A percentile compares a stretch with the other conserved stretches of the same genome.
Evolutionary conservation across 208 protist genomes (phyloP).

Genomic region (Leishmania aethiopica): DNA sequence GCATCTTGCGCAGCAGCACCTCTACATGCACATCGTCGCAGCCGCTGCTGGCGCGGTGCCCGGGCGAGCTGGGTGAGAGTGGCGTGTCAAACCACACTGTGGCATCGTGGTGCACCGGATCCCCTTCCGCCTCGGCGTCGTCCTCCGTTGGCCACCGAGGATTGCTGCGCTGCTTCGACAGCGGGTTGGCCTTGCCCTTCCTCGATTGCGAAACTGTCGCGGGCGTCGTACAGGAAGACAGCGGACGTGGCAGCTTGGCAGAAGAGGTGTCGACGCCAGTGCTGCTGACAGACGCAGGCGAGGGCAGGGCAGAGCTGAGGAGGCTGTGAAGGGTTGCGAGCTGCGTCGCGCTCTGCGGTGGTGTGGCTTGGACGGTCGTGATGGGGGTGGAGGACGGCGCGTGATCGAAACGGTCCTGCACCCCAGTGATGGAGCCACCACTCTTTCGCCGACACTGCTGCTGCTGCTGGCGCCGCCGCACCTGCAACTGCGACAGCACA

Average conservation of each 20-base stretch:
- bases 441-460: not conserved
- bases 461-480: not conserved
- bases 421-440: not conserved
- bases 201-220: not conserved
- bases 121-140: too few species aligned
- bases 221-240: conserved; percentile 1
- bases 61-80: not conserved
- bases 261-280: too few species aligned
- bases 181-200: not conserved
- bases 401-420: not conserved
- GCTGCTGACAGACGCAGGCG: not conserved
- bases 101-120: not conserved
- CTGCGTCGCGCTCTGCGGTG: too few species aligned
- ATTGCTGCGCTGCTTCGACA: conserved; percentile 14
- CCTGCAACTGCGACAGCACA: conserved; percentile 18
- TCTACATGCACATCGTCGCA: not conserved
- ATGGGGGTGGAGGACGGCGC: not conserved
- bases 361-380: not conserved
- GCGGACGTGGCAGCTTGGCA: conserved; percentile 5
- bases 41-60: not conserved
- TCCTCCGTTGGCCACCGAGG: conserved; percentile 22
- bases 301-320: not conserved
- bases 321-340: too few species aligned
- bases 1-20: conserved; percentile 27
- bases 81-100: not conserved